Conservation (phyloP, 805 yeast genomes). For the Saturnispora dispora region DNA sequence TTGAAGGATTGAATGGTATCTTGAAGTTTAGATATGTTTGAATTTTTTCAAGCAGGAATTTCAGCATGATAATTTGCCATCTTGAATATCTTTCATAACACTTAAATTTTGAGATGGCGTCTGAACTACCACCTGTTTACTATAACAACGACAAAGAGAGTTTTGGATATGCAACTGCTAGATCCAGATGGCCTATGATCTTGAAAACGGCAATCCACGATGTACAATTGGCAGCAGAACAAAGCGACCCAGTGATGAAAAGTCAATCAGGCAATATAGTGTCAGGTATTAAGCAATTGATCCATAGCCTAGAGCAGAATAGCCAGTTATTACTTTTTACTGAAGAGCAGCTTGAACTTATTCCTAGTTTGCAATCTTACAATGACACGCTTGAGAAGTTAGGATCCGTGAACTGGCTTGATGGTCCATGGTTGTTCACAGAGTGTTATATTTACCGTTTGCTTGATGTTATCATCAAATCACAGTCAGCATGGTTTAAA, state of each 20-base stretch:
- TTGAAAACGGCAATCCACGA: constrained; percentile 61
- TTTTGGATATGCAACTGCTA: constrained; percentile 75
- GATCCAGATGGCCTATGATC: constrained; percentile 82
- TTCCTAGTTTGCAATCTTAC: constrained; percentile 44
- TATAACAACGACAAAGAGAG: constrained; percentile 62
- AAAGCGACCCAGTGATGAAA: constrained; percentile 17
- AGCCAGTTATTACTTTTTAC: constrained; percentile 35
- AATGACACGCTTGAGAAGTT: constrained; percentile 42
- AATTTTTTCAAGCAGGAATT: background rate
- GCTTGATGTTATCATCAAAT: constrained; percentile 38
- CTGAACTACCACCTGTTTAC: constrained; percentile 39
- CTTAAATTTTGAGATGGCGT: background rate
- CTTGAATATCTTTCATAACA: background rate
- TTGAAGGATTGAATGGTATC: background rate
- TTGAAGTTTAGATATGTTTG: background rate
- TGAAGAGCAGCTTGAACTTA: constrained; percentile 14
- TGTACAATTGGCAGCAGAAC: constrained; percentile 21
- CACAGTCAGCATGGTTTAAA: constrained; percentile 34
- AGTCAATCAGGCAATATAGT: constrained; percentile 42
- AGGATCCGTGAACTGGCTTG: constrained; percentile 54
- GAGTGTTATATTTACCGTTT: constrained; percentile 80
- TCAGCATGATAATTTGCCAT: background rate
- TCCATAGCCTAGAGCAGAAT: constrained; percentile 36
- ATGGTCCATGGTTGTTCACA: constrained; percentile 84
- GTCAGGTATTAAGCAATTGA: constrained; percentile 33